Evolutionary conservation across 192 early-diverging fungal species (phyloP), one percentile per base, ranked within the genome.

Genomic region (Coemansia sp.): DNA sequence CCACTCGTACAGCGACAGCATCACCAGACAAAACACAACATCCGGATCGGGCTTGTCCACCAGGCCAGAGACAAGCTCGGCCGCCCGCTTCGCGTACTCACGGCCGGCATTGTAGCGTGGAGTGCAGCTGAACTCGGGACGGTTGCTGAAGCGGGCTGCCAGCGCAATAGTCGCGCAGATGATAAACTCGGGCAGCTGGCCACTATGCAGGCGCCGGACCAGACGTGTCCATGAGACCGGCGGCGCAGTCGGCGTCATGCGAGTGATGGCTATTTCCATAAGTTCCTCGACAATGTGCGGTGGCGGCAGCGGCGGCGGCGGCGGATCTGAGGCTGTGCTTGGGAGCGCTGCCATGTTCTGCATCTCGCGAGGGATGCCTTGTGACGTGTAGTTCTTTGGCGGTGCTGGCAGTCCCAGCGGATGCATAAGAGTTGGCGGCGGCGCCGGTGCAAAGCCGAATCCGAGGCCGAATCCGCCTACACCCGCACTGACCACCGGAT

Each of bases 1-100:
- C 68, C 69, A 78, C 58, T 78, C 75, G 48, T 71, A 78, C 43
- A 78, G 56, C 44, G 69, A 71, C 43, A 78, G 65, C 64, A 71
- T 64, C 2, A 64, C 60, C 40, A 78, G 53, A 39, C 69, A 71
- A 23, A 64, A 62, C 23, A 78, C 62, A 0, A 78, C 75, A 51
- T 78, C 69, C 10, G 68, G 69, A 23, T 78, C 75, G 0, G 75
- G 75, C 31, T 66, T 66, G 55, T 78, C 75, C 9, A 78, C 60
- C 16, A 78, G 64, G 10, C 59, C 54, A 0, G 75, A 37, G 0
- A 78, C 57, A 39, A 78, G 75, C 61, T 78, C 68, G 2, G 75
- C 75, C 2, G 75, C 69, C 11, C 75, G 64, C 46, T 67, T 64
- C 36, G 75, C 75, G 23, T 71, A 71, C 36, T 71, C 69, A 28